Base-by-base conservation (phyloP, 805 yeast genomes). In the Spathaspora girioi region DNA sequence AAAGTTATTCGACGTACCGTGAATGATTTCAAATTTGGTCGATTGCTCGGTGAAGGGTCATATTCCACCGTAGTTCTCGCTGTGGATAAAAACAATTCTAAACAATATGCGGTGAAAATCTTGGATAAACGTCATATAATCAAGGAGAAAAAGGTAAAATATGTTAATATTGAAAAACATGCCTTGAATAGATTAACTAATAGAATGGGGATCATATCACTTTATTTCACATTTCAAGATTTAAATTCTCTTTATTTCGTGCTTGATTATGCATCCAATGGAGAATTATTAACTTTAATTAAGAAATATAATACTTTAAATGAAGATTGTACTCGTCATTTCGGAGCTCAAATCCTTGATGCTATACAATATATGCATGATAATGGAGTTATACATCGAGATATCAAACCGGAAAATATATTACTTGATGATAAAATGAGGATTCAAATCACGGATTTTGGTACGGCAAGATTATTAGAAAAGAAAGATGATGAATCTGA, bases 321-420 rank as follows among this genome's bases (percentile, higher is more conserved):
- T 59, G 93, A 87, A 65, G 85, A 81, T 1, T 82, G 86, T 49
- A 79, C 84, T 6, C 71, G 79, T 51, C 84, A 87, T 61, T 87
- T 86, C 60, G 75, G 84, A 32, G 87, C 89, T 1, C 96, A 88
- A 63, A 73, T 88, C 5, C 69, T 88, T 29, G 93, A 86, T 64
- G 89, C 92, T 0, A 77, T 87, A 26, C 77, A 77, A 56, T 86
- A 76, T 62, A 81, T 88, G 82, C 96, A 88, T 61, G 76, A 75
- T 48, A 82, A 80, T 59, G 96, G 96, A 40, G 82, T 88, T 23
- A 78, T 88, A 43, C 96, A 88, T 62, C 73, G 96, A 66, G 96
- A 88, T 68, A 78, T 88, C 45, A 88, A 88, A 63, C 96, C 96
- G 0, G 96, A 88, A 61, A 88, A 88, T 64, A 87, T 88, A 27